A percentile compares a stretch with the other conserved stretches of the same genome.
Conservation (phyloP, 2,329 filamentous ascomycete genomes). For the Claviceps monticola region DNA sequence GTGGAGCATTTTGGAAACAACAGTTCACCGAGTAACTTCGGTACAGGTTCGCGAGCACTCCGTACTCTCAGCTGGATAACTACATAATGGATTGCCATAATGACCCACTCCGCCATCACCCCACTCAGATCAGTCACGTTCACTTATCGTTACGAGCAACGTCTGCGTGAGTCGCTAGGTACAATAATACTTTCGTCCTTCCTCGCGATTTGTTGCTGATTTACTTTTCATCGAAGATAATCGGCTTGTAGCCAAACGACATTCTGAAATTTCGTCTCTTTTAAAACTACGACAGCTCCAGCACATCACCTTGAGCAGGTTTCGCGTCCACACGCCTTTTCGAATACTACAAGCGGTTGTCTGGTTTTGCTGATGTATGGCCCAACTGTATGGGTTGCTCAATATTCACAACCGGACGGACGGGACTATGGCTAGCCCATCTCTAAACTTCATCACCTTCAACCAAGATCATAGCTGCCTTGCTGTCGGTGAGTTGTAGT, state of each 20-base stretch:
- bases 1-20: too few relatives aligned
- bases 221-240: too few relatives aligned
- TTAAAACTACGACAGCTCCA: not conserved
- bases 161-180: too few relatives aligned
- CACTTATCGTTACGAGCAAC: not conserved
- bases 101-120: not conserved
- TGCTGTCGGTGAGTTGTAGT: constrained; percentile 60
- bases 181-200: too few relatives aligned
- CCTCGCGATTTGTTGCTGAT: too few relatives aligned
- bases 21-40: too few relatives aligned
- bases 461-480: constrained; percentile 98
- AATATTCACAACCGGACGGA: not conserved
- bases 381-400: not conserved
- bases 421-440: constrained; percentile 47
- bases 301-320: not conserved
- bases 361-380: not conserved
- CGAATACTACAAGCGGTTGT: not conserved
- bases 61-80: too few relatives aligned
- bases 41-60: too few relatives aligned
- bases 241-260: not conserved
- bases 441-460: constrained; percentile 96
- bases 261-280: not conserved
- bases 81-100: too few relatives aligned
- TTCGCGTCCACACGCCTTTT: not conserved
- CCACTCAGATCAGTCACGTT: not conserved